Conservation (phyloP, 768 basidiomycete genomes). For the Dentipellis sp. region DNA sequence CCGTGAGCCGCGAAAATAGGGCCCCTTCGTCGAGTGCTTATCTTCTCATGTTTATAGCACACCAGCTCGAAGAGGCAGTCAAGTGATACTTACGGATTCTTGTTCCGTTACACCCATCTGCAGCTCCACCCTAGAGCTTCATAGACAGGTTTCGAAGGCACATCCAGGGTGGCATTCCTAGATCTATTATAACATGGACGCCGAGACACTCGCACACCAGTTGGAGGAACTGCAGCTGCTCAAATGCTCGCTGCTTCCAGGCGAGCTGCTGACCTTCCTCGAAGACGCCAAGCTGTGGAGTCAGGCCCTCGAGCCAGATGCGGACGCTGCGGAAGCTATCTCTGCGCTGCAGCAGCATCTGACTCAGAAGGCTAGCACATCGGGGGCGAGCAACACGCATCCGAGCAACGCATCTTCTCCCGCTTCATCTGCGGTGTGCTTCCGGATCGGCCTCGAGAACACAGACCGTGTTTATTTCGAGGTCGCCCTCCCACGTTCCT, state of each 20-base stretch:
- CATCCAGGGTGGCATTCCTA: too few species aligned
- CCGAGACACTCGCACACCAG: neutral
- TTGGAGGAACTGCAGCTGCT: slow-evolving; percentile 53
- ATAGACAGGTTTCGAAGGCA: too few species aligned
- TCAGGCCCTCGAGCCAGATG: neutral
- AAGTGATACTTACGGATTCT: neutral
- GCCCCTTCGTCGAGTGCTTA: neutral
- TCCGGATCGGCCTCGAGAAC: neutral
- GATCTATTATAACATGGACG: neutral
- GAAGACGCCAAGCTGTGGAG: slow-evolving; percentile 28
- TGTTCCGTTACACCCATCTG: neutral
- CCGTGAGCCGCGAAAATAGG: neutral
- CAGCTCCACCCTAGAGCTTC: neutral
- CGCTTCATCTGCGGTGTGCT: neutral
- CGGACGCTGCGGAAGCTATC: slow-evolving; percentile 17
- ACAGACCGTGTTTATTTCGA: neutral
- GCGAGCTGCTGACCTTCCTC: slow-evolving; percentile 39
- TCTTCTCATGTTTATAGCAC: too few species aligned
- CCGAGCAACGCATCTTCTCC: slow-evolving; percentile 17
- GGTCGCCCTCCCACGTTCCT: neutral
- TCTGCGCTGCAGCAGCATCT: slow-evolving; percentile 1
- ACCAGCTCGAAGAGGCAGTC: neutral
- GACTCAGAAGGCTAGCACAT: slow-evolving; percentile 1
- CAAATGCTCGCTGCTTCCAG: slow-evolving; percentile 51
- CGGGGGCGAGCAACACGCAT: neutral